Conservation (phyloP, 352 stramenopile genomes). For the Pythium myriotylum region DNA sequence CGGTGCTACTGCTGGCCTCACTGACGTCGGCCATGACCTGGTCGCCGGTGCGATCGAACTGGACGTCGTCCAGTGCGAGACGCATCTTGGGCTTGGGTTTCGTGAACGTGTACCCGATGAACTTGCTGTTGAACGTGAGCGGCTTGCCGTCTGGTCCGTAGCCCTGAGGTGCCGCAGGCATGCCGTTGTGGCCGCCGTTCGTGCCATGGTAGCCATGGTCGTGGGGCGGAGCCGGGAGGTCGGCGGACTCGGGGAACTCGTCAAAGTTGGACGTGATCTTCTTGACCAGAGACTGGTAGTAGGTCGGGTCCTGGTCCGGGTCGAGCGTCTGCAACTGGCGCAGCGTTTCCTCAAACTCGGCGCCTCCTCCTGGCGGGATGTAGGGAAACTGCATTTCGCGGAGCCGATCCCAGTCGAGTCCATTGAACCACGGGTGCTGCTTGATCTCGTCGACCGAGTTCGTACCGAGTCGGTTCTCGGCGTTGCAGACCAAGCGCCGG, state of each 20-base stretch:
- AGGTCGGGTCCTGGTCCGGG: conserved; percentile 44
- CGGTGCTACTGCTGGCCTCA: background rate
- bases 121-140: conserved; percentile 89
- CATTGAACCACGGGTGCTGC: conserved; percentile 96
- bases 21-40: conserved; percentile 28
- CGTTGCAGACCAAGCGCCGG: conserved; percentile 92
- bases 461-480: conserved; percentile 92
- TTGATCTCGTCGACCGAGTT: conserved; percentile 96
- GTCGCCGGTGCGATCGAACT: conserved; percentile 51
- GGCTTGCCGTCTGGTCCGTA: conserved; percentile 77
- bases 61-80: conserved; percentile 72
- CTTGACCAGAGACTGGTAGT: conserved; percentile 90
- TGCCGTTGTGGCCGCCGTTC: conserved; percentile 38
- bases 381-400: conserved; percentile 87
- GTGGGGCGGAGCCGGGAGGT: conserved; percentile 37
- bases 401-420: conserved; percentile 93
- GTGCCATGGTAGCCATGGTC: conserved; percentile 21
- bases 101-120: conserved; percentile 91
- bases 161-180: conserved; percentile 29
- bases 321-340: conserved; percentile 88
- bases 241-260: conserved; percentile 92
- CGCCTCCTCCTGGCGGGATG: conserved; percentile 76
- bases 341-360: conserved; percentile 92
- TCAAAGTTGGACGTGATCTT: conserved; percentile 97
- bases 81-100: conserved; percentile 84